A percentile compares a stretch with the other conserved stretches of the same genome.
Evolutionary conservation across 331 rosid species (phyloP).

Genomic region (Cydonia oblonga): DNA sequence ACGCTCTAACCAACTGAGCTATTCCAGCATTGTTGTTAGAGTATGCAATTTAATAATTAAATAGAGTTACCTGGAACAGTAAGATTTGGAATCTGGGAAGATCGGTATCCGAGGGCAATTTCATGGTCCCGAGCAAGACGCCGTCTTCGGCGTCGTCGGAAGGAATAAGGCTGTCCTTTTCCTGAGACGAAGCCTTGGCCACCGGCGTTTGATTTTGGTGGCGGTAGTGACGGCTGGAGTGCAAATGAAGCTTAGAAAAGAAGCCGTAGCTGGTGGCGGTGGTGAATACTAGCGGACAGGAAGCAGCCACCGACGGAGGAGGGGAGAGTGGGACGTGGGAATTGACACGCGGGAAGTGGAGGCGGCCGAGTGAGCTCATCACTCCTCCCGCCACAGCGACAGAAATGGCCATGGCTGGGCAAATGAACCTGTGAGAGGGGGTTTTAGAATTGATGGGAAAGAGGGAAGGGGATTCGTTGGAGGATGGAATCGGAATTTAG

Average conservation of each 20-base stretch:
- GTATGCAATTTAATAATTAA: background rate
- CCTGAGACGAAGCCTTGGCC: conserved; percentile 29
- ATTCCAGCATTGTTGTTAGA: conserved; percentile 5
- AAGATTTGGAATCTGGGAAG: conserved; percentile 56
- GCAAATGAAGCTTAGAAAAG: conserved; percentile 13
- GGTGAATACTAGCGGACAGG: conserved; percentile 5
- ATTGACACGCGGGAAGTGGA: conserved; percentile 8
- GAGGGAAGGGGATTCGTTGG: background rate
- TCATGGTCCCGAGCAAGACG: conserved; percentile 77
- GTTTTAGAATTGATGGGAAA: background rate
- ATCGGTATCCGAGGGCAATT: conserved; percentile 47
- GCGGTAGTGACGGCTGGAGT: background rate
- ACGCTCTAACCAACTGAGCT: conserved; percentile 51
- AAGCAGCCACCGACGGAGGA: background rate
- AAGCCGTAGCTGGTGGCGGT: background rate
- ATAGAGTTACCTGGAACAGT: conserved; percentile 53
- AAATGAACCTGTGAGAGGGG: no score
- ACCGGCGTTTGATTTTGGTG: background rate
- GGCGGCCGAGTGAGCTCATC: conserved; percentile 5
- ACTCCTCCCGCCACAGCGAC: background rate
- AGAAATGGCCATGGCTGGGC: background rate
- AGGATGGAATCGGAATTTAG: background rate
- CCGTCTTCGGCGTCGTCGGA: conserved; percentile 43
- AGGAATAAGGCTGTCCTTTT: conserved; percentile 16
- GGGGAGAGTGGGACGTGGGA: conserved; percentile 20